These are phyloP conservation scores for Eimeria sp. DNA, from an alignment of 169 alveolate species.

Conservation along the genomic window DNA sequence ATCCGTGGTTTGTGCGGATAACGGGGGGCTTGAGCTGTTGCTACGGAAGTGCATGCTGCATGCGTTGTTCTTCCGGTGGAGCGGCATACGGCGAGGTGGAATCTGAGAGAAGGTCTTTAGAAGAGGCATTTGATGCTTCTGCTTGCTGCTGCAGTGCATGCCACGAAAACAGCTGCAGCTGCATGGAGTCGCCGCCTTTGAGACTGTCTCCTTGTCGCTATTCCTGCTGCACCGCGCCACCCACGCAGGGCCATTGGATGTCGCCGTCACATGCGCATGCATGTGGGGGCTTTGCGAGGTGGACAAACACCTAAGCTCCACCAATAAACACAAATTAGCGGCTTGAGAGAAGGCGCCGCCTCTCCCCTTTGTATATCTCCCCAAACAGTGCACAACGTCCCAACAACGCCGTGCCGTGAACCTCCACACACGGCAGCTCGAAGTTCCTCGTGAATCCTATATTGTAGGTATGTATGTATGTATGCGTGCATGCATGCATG, in stretches of 20 bases:
- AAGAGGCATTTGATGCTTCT: constrained; percentile 11
- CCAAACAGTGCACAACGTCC: too few species aligned
- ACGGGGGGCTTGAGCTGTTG: constrained; percentile 33
- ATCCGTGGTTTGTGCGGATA: constrained; percentile 73
- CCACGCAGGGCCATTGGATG: neutral
- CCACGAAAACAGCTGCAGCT: neutral
- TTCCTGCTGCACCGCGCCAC: neutral
- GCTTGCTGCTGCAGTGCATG: constrained; percentile 14
- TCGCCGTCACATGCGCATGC: neutral
- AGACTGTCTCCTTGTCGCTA: neutral
- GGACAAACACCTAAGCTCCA: neutral
- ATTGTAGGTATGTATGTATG: too few species aligned
- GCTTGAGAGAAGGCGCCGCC: neutral
- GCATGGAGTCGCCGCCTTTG: neutral
- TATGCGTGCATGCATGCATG: neutral
- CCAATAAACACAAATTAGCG: neutral
- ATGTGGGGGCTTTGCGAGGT: neutral
- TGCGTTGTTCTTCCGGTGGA: neutral
- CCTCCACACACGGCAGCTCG: too few species aligned
- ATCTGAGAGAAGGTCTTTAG: neutral
- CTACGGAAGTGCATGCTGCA: neutral
- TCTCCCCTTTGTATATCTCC: too few species aligned
- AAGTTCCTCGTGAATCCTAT: too few species aligned
- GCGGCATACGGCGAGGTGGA: constrained; percentile 1
- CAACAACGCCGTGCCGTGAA: too few species aligned